These are phyloP conservation scores for Globisporangium abappressorium DNA, from an alignment of 352 stramenopile genomes.

Conservation along the genomic window DNA sequence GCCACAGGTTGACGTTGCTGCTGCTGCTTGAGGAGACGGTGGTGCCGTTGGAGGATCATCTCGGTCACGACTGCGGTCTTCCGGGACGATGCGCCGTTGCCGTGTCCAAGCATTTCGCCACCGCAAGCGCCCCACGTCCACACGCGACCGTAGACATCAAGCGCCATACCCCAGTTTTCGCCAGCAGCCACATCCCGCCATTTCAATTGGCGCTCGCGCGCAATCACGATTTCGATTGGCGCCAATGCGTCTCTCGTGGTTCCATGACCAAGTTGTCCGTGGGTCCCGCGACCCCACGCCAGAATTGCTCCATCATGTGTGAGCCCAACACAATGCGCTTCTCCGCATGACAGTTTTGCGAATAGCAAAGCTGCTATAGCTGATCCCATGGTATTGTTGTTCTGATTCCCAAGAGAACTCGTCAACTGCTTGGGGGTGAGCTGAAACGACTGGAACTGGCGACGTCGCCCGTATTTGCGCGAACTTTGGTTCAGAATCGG, in stretches of 20 bases:
- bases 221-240: conserved; percentile 21
- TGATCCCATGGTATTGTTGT: too few species aligned
- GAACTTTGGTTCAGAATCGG: conserved; percentile 44
- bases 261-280: conserved; percentile 79
- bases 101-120: conserved; percentile 60
- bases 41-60: conserved; percentile 42
- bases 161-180: conserved; percentile 75
- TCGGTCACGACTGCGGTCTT: conserved; percentile 30
- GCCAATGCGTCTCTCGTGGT: conserved; percentile 29
- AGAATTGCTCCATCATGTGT: conserved; percentile 47
- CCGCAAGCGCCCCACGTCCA: conserved; percentile 81
- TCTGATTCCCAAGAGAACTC: too few species aligned
- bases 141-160: conserved; percentile 59
- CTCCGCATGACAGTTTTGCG: conserved; percentile 55
- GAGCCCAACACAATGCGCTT: conserved; percentile 77
- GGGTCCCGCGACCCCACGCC: conserved; percentile 76
- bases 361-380: conserved; percentile 11
- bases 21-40: conserved; percentile 25
- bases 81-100: conserved; percentile 16
- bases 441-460: conserved; percentile 64
- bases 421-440: conserved; percentile 26
- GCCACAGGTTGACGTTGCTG: not conserved
- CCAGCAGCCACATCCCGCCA: conserved; percentile 62
- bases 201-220: not conserved
- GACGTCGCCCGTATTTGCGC: conserved; percentile 32